Evolutionary conservation across 148 eudicot genomes (phyloP).

Genomic region (Drosera capensis): DNA sequence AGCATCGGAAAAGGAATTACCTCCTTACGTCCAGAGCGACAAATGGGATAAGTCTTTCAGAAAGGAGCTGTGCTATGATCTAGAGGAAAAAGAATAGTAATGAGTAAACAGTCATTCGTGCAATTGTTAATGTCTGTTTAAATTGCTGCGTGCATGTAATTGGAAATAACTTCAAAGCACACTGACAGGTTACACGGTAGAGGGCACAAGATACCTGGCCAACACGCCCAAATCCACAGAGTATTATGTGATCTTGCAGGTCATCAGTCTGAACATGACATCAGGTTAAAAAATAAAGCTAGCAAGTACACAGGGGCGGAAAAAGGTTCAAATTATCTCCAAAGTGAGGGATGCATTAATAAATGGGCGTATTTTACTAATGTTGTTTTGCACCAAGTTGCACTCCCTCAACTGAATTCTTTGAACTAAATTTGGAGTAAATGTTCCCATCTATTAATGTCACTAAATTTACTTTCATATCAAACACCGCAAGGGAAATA

Average conservation of each 20-base stretch:
- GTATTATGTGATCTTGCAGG: constrained; percentile 90
- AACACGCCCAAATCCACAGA: constrained; percentile 98
- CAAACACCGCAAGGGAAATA: not conserved
- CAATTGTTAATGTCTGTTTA: not conserved
- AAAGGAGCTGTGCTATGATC: constrained; percentile 98
- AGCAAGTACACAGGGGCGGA: too few relatives aligned
- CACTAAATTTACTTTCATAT: not conserved
- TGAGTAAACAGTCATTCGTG: not conserved
- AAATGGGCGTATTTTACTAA: too few relatives aligned
- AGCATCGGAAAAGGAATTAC: constrained; percentile 17
- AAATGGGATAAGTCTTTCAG: constrained; percentile 92
- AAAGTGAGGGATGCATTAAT: too few relatives aligned
- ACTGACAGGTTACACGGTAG: not conserved
- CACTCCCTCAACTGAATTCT: too few relatives aligned
- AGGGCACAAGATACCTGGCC: constrained; percentile 59
- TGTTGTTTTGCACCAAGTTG: too few relatives aligned
- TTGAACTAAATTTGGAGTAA: too few relatives aligned
- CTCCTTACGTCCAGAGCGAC: constrained; percentile 99
- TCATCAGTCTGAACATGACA: constrained; percentile 72
- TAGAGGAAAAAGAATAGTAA: constrained; percentile 20
- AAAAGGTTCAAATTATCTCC: too few relatives aligned
- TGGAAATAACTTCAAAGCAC: not conserved
- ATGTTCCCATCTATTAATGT: too few relatives aligned
- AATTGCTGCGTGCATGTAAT: not conserved
- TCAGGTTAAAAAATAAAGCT: constrained; percentile 8